Evolutionary conservation across 176 grass and related monocot species (phyloP).

Genomic region (Oryza glumipatula): DNA sequence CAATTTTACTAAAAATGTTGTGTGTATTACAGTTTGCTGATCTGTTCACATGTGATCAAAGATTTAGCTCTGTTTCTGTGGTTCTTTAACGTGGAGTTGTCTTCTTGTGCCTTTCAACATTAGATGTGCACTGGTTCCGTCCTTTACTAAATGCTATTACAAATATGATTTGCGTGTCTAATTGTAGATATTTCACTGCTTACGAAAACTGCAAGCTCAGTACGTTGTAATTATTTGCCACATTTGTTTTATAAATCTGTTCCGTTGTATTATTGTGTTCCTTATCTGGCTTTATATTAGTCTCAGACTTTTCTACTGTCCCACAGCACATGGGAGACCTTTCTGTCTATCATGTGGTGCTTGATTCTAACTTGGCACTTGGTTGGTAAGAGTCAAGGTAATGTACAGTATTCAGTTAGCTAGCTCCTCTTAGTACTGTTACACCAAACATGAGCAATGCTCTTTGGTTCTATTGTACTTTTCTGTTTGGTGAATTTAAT

Average conservation of each 20-base stretch:
- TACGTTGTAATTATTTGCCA: neutral
- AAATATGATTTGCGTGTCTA: neutral
- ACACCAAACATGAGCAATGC: constrained; percentile 17
- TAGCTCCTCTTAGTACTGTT: constrained; percentile 39
- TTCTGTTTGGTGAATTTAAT: constrained; percentile 41
- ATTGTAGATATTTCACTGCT: constrained; percentile 7
- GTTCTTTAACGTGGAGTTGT: constrained; percentile 3
- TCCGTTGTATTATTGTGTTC: neutral
- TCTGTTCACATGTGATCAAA: constrained; percentile 25
- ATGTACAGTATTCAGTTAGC: constrained; percentile 37
- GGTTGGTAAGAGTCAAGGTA: constrained; percentile 36
- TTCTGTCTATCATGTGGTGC: constrained; percentile 39
- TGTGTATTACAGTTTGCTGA: constrained; percentile 3
- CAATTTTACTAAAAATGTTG: constrained; percentile 13
- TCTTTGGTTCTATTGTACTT: neutral
- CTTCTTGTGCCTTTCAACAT: constrained; percentile 13
- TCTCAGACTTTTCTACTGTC: constrained; percentile 32
- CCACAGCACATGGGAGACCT: constrained; percentile 35
- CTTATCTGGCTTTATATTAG: constrained; percentile 21
- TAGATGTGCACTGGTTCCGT: constrained; percentile 10
- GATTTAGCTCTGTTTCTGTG: neutral
- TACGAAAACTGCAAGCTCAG: constrained; percentile 12
- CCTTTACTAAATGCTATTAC: constrained; percentile 7
- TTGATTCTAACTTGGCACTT: constrained; percentile 39
- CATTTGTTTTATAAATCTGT: neutral